Evolutionary conservation across 257 asterid genomes (phyloP).

Genomic region (Jaltomata sinuosa): DNA sequence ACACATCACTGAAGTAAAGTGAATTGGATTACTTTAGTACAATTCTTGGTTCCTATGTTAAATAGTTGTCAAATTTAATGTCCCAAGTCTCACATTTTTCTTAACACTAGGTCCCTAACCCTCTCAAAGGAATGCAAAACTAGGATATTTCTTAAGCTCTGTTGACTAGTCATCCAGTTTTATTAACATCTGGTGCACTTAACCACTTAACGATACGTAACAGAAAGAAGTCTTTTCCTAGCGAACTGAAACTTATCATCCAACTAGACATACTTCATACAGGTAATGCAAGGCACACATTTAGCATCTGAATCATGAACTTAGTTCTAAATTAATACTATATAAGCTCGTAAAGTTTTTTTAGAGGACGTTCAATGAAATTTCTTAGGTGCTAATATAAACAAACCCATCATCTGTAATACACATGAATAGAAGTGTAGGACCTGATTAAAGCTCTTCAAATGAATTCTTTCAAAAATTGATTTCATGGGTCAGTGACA

Average conservation of each 20-base stretch:
- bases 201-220: background rate
- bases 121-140: background rate
- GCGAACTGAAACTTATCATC: background rate
- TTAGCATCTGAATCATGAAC: background rate
- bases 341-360: background rate
- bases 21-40: background rate
- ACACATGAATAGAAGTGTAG: background rate
- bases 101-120: background rate
- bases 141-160: background rate
- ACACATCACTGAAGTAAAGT: background rate
- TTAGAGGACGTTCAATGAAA: background rate
- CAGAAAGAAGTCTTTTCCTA: background rate
- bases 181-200: background rate
- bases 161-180: background rate
- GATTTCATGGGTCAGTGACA: background rate
- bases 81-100: background rate
- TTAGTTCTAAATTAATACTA: background rate
- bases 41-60: background rate
- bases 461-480: background rate
- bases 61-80: background rate
- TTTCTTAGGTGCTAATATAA: background rate
- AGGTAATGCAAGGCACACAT: background rate
- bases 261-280: background rate
- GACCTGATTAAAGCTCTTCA: background rate
- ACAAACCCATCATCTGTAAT: background rate